Base-by-base conservation (phyloP, 2,329 filamentous ascomycete species). In the Ascochyta clinopodiicola region DNA sequence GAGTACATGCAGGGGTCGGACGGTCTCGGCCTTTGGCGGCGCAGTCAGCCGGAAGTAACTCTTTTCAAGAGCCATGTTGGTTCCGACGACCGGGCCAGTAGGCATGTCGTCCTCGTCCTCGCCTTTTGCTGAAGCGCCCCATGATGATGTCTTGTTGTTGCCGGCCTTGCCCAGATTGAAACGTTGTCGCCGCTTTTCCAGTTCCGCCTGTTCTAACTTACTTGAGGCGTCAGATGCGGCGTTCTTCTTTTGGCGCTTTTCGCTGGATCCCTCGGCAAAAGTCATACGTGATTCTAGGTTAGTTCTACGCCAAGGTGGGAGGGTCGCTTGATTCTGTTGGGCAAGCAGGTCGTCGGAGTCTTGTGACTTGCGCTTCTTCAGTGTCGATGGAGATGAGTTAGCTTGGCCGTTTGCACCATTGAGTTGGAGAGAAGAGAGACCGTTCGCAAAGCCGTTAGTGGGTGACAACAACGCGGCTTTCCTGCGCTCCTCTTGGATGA, bases 41-140 rank as follows among this genome's bases (percentile, higher is more conserved):
- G 93, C 88, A 17, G 94, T 99, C 74, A 99, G 84, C 60, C 95
- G 92, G 72, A 98, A 90, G 73, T 97, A 99, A 72, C 86, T 88
- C 82, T 99, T 99, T 78, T 98, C 94, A 66, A 98, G 81, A 22
- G 82, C 84, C 76, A 92, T 85, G 75, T 89, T 94, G 40, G 90
- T 91, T 64, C 95, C 95, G 57, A 97, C 85, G 31, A 98, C 88
- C 9, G 95, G 95, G 58, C 85, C 85, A 62, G 79, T 75, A 54
- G 76, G 72, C 63, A 77, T 74, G 35, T 78, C 76, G 39, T 82
- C 79, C 36, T 78, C 76, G 39, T 82, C 79, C 43, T 82, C 80
- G 57, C 81, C 81, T 64, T 79, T 79, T 66, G 71, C 77, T 47
- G 69, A 51, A 7, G 68, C 63, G 32, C 32, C 86, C 87, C 72